Evolutionary conservation across 2,329 filamentous ascomycete species (phyloP).

Genomic region (Didymellaceae sp.): DNA sequence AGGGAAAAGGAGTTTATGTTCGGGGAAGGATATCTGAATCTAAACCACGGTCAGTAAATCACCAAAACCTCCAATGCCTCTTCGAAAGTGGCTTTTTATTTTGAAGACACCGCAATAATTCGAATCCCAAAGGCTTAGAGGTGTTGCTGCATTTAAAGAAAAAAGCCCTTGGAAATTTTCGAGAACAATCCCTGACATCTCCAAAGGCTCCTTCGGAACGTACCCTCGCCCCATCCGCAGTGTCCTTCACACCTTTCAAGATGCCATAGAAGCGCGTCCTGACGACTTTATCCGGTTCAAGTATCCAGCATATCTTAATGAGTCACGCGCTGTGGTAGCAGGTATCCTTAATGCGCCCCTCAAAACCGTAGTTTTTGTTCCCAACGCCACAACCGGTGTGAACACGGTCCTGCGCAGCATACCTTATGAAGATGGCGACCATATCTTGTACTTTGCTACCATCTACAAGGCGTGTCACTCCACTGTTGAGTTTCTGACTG

Average conservation of each 20-base stretch:
- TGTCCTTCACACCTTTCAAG: conserved; percentile 69
- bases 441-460: conserved; percentile 79
- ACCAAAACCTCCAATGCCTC: too few relatives aligned
- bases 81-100: too few relatives aligned
- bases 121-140: too few relatives aligned
- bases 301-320: conserved; percentile 67
- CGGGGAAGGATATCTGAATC: conserved; percentile 69
- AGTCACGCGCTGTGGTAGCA: conserved; percentile 66
- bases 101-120: too few relatives aligned
- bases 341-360: conserved; percentile 68
- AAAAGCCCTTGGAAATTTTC: too few relatives aligned
- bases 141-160: too few relatives aligned
- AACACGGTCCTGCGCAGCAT: conserved; percentile 84
- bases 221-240: conserved; percentile 69
- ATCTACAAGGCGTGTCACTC: conserved; percentile 81
- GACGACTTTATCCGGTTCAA: conserved; percentile 79
- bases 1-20: conserved; percentile 71
- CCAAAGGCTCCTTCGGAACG: conserved; percentile 76
- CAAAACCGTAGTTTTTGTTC: conserved; percentile 75
- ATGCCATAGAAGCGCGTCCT: conserved; percentile 69
- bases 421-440: conserved; percentile 71
- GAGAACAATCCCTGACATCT: background rate
- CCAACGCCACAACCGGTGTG: conserved; percentile 79
- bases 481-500: conserved; percentile 73
- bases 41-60: conserved; percentile 73